A percentile compares a stretch with the other conserved stretches of the same genome.
phyloP scores from a whole-genome alignment of 805 yeast species.

The Candida adriatica region DNA sequence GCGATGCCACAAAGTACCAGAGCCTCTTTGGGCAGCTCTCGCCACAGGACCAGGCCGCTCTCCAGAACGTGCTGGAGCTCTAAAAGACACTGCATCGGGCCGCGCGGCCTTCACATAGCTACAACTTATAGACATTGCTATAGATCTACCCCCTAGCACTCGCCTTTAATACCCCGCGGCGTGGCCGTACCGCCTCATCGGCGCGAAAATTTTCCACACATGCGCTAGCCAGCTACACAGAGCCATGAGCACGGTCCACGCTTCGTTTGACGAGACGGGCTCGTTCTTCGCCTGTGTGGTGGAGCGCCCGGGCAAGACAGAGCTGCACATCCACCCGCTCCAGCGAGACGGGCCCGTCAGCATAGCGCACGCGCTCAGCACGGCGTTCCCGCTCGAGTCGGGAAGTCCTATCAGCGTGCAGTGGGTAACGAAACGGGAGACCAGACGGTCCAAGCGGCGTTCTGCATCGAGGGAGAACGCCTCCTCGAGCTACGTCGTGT shows the following conservation, averaged over 20 bases:
- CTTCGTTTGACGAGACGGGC: slow-evolving; percentile 26
- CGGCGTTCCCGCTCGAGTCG: slow-evolving; percentile 35
- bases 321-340: slow-evolving; percentile 35
- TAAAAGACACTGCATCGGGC: too few species aligned
- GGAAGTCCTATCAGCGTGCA: slow-evolving; percentile 29
- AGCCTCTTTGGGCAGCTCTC: slow-evolving; percentile 35
- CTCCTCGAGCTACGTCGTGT: slow-evolving; percentile 24
- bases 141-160: too few species aligned
- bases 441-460: slow-evolving; percentile 24
- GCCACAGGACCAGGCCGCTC: slow-evolving; percentile 28
- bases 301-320: slow-evolving; percentile 38
- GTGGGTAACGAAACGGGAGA: slow-evolving; percentile 28
- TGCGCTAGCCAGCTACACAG: too few species aligned
- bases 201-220: slow-evolving; percentile 13
- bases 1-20: slow-evolving; percentile 43
- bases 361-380: slow-evolving; percentile 19
- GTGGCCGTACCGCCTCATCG: slow-evolving; percentile 15
- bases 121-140: too few species aligned
- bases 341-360: slow-evolving; percentile 15
- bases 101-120: too few species aligned
- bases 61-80: slow-evolving; percentile 26
- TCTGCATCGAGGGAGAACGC: slow-evolving; percentile 12
- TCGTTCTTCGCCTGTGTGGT: slow-evolving; percentile 32
- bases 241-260: slow-evolving; percentile 7
- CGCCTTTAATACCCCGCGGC: too few species aligned